Percentiles rank a stretch among this genome's conserved stretches.
These are phyloP conservation scores for Kwoniella sp. DNA, from an alignment of 768 basidiomycete species.

Conservation along the genomic window DNA sequence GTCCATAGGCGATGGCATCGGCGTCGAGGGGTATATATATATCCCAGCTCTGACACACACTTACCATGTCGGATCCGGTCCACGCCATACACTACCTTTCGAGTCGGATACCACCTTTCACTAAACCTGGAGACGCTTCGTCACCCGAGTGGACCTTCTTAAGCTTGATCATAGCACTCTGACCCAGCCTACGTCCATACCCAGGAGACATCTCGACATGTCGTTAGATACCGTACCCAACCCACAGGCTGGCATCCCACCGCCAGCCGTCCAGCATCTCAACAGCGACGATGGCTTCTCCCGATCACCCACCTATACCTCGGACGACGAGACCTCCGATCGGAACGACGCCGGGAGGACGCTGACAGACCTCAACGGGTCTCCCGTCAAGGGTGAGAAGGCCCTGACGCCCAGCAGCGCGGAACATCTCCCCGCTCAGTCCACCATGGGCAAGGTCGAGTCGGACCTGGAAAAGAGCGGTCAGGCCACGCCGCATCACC, in stretches of 20 bases:
- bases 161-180: too few species aligned
- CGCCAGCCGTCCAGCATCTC: neutral
- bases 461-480: slow-evolving; percentile 4
- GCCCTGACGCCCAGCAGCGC: neutral
- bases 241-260: neutral
- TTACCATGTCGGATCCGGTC: too few species aligned
- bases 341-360: slow-evolving; percentile 4
- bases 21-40: too few species aligned
- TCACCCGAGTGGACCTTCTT: too few species aligned
- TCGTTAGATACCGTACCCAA: too few species aligned
- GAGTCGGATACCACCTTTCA: too few species aligned
- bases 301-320: slow-evolving; percentile 10
- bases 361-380: slow-evolving; percentile 8
- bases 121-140: too few species aligned
- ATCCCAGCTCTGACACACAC: too few species aligned
- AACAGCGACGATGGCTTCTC: slow-evolving; percentile 12
- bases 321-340: neutral
- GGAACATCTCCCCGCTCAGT: slow-evolving; percentile 16
- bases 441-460: slow-evolving; percentile 17
- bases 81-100: too few species aligned
- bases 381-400: slow-evolving; percentile 8
- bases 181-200: too few species aligned
- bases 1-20: too few species aligned
- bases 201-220: too few species aligned
- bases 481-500: slow-evolving; percentile 12